Conservation (phyloP, 345 rosid genomes). For the Lenwebbia sp. region DNA sequence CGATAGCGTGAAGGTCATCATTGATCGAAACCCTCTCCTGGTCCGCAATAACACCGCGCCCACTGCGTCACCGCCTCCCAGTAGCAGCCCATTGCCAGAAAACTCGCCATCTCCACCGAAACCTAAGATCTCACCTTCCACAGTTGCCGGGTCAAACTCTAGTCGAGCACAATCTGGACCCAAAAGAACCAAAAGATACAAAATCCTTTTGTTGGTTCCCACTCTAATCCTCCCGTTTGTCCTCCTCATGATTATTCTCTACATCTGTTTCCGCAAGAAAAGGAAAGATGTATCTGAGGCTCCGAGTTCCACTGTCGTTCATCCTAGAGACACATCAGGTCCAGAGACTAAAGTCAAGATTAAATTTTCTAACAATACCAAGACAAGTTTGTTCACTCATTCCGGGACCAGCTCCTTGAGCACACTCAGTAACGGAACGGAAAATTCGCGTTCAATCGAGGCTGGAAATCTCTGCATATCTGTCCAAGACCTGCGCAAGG, state of each 20-base stretch:
- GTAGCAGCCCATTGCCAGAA: not conserved
- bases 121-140: conserved; percentile 9
- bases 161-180: not conserved
- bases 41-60: conserved; percentile 7
- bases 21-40: conserved; percentile 33
- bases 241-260: conserved; percentile 7
- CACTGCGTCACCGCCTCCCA: conserved; percentile 6
- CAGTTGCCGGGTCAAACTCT: not conserved
- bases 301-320: conserved; percentile 17
- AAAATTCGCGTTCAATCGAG: conserved; percentile 18
- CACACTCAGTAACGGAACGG: conserved; percentile 18
- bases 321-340: conserved; percentile 26
- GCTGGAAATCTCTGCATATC: conserved; percentile 25
- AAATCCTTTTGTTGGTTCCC: not conserved
- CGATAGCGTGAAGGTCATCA: conserved; percentile 18
- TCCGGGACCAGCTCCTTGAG: conserved; percentile 22
- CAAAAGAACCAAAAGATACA: not conserved
- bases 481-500: conserved; percentile 41
- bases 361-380: conserved; percentile 10
- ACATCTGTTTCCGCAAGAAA: conserved; percentile 13
- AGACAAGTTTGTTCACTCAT: conserved; percentile 12
- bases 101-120: conserved; percentile 9
- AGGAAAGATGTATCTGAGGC: conserved; percentile 7
- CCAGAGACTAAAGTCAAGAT: conserved; percentile 16
- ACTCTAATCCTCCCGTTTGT: not conserved